Base-by-base conservation (phyloP, 164 flowering plant species). In the Santalum album region DNA sequence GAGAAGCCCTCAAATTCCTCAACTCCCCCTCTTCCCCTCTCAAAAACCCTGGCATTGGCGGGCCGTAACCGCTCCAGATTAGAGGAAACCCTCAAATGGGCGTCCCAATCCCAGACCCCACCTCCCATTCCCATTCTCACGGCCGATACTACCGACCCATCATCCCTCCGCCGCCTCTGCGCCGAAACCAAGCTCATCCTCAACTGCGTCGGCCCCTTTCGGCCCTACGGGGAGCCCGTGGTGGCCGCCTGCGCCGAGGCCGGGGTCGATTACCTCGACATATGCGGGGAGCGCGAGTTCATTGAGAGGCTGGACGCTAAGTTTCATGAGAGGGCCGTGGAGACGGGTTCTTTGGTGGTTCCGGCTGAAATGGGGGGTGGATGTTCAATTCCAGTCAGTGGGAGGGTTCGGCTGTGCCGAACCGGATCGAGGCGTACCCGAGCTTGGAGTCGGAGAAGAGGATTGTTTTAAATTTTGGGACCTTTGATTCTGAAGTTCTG, bases 231-330 rank as follows among this genome's bases (percentile, higher is more conserved):
- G 19, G 82, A 77, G 61, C 83, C 96, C 14, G 86, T 85, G 4
- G 88, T 85, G 3, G 69, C 73, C 18, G 96, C 92, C 14, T 85
- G 92, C 53, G 78, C 68, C 15, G 75, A 73, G 9, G 34, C 79
- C 1, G 85, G 86, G 15, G 73, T 79, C 19, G 92, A 85, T 56
- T 88, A 85, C 58, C 53, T 88, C 36, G 96, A 88, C 51, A 85
- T 88, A 15, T 68, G 74, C 29, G 96, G 96, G 0, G 90, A 88
- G 71, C 90, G 85, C n/a, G 96, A 85, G 75, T 85, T 88, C 53
- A 88, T 85, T 83, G 96, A 88, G 80, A 74, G 66, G 57, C 76
- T 72, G 79, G 96, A 88, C 73, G 74, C 66, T 1, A 10, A 34
- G 26, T 80, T 76, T 66, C 79, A 75, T 26, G 86, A 77, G 19